Conservation (phyloP, 1,284 basidiomycete species). For the Leccinum huronense region DNA sequence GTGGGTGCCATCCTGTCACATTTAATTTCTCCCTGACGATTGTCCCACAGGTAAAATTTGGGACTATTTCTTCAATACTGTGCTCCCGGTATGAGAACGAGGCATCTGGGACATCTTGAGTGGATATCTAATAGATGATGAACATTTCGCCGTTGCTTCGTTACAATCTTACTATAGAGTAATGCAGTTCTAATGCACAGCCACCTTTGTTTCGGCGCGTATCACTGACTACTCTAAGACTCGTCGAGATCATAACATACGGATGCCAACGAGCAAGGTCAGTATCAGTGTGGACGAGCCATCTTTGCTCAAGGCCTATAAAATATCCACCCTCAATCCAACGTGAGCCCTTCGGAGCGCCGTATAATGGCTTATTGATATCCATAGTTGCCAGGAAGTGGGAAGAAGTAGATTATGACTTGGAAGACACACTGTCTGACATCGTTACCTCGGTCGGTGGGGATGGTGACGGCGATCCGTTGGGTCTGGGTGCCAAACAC, state of each 20-base stretch:
- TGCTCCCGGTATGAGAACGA: slow-evolving; percentile 54
- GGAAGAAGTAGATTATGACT: slow-evolving; percentile 79
- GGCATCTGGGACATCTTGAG: background rate
- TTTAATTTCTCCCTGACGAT: slow-evolving; percentile 11
- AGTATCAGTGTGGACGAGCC: slow-evolving; percentile 73
- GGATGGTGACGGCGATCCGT: slow-evolving; percentile 64
- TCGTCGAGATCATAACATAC: background rate
- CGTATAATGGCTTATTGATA: slow-evolving; percentile 10
- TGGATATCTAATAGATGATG: slow-evolving; percentile 5
- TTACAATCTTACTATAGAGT: background rate
- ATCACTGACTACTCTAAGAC: background rate
- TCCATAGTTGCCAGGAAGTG: slow-evolving; percentile 52
- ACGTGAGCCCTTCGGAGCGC: slow-evolving; percentile 44
- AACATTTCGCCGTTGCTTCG: slow-evolving; percentile 12
- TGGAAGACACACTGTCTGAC: slow-evolving; percentile 64
- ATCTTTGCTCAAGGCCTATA: slow-evolving; percentile 70
- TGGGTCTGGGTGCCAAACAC: slow-evolving; percentile 60
- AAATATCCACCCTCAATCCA: slow-evolving; percentile 65
- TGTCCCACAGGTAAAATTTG: slow-evolving; percentile 75
- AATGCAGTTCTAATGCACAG: slow-evolving; percentile 18
- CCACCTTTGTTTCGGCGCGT: slow-evolving; percentile 18
- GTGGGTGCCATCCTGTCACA: slow-evolving; percentile 40
- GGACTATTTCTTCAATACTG: slow-evolving; percentile 91
- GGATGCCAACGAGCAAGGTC: slow-evolving; percentile 42
- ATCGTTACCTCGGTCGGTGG: slow-evolving; percentile 52